Evolutionary conservation across 2,329 filamentous ascomycete species (phyloP).

Genomic region (Xylaria digitata): DNA sequence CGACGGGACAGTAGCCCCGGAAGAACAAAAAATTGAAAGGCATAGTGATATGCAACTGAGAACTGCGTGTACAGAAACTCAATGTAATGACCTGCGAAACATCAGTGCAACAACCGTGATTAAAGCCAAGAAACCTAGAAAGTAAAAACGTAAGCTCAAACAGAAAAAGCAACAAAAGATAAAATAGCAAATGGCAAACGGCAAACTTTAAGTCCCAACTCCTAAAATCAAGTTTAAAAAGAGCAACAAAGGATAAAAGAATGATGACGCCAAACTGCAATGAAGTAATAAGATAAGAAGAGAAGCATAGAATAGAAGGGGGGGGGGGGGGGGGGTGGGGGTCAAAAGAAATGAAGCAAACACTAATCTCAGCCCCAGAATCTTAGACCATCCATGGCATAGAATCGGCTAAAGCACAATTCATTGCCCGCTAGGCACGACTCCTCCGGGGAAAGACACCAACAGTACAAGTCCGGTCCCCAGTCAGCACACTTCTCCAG

Average conservation of each 20-base stretch:
- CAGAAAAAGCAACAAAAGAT: too few relatives aligned
- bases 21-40: constrained; percentile 13
- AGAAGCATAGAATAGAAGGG: not conserved
- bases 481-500: constrained; percentile 4
- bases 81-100: not conserved
- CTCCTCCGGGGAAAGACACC: constrained; percentile 16
- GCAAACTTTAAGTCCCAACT: too few relatives aligned
- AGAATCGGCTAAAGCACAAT: too few relatives aligned
- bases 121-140: not conserved
- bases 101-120: not conserved
- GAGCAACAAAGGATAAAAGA: too few relatives aligned
- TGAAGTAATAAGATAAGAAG: too few relatives aligned
- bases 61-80: not conserved
- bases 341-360: constrained; percentile 1
- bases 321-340: too few relatives aligned
- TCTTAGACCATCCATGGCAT: constrained; percentile 3
- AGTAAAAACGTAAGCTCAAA: not conserved
- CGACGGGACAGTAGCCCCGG: constrained; percentile 19
- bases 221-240: too few relatives aligned
- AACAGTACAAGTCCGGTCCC: constrained; percentile 3
- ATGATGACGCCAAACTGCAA: too few relatives aligned
- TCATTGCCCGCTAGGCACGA: not conserved
- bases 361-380: constrained; percentile 4
- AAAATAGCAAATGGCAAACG: too few relatives aligned
- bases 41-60: not conserved